Evolutionary conservation across 768 basidiomycete species (phyloP).

Genomic region (Psilocybe tampanensis): DNA sequence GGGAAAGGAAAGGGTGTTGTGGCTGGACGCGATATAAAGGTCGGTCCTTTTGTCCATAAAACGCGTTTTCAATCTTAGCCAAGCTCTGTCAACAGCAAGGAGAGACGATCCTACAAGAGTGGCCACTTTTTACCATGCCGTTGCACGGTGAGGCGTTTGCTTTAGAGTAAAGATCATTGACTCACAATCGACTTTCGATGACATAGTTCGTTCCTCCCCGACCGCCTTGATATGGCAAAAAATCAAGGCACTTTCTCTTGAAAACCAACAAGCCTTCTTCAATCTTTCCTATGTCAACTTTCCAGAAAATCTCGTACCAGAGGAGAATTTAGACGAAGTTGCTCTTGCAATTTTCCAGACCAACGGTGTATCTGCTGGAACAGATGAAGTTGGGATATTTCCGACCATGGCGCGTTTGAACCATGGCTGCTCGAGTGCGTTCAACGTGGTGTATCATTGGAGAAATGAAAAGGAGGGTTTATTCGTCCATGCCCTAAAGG

Average conservation of each 20-base stretch:
- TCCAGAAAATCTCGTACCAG: slow-evolving; percentile 41
- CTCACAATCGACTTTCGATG: slow-evolving; percentile 1
- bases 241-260: slow-evolving; percentile 33
- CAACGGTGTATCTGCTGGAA: slow-evolving; percentile 61
- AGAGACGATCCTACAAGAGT: slow-evolving; percentile 57
- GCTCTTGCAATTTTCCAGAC: slow-evolving; percentile 69
- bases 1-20: slow-evolving; percentile 59
- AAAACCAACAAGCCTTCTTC: slow-evolving; percentile 44
- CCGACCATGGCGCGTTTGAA: slow-evolving; percentile 69
- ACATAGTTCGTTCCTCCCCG: slow-evolving; percentile 47
- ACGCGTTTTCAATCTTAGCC: not conserved
- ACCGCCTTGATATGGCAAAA: slow-evolving; percentile 39
- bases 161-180: not conserved
- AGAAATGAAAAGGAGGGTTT: slow-evolving; percentile 48
- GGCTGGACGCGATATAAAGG: slow-evolving; percentile 54
- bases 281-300: slow-evolving; percentile 61
- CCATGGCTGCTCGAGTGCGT: slow-evolving; percentile 68
- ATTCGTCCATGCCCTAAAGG: slow-evolving; percentile 61
- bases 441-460: slow-evolving; percentile 69
- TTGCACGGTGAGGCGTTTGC: slow-evolving; percentile 39
- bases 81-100: slow-evolving; percentile 45
- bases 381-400: slow-evolving; percentile 56
- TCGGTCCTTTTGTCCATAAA: slow-evolving; percentile 14
- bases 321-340: slow-evolving; percentile 41
- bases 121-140: slow-evolving; percentile 56